A percentile compares a stretch with the other conserved stretches of the same genome.
phyloP scores from a whole-genome alignment of 768 basidiomycete species.

The Sporobolomyces pararoseus region DNA sequence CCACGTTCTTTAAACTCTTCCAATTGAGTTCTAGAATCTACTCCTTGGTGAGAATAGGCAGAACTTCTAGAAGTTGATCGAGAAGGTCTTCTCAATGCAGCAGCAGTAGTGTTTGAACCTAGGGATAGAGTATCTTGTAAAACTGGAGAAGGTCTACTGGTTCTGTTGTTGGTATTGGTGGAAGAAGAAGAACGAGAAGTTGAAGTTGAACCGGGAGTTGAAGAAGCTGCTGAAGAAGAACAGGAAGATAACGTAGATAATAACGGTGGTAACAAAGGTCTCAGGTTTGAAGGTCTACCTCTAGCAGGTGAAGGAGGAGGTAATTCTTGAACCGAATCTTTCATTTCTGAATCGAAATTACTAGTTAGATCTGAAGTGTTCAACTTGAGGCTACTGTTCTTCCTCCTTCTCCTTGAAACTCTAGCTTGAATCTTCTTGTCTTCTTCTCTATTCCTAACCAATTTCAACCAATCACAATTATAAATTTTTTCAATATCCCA shows the following conservation, averaged over 20 bases:
- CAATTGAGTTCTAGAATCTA: not conserved
- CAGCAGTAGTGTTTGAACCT: too few species aligned
- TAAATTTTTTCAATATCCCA: slow-evolving; percentile 82
- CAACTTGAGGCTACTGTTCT: not conserved
- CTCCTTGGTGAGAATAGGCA: slow-evolving; percentile 22
- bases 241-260: not conserved
- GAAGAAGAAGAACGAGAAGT: slow-evolving; percentile 6
- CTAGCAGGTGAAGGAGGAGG: not conserved
- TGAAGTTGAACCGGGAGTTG: slow-evolving; percentile 6
- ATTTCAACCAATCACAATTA: slow-evolving; percentile 53
- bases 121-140: not conserved
- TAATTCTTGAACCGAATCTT: not conserved
- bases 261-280: not conserved
- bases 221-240: not conserved
- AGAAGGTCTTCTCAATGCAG: not conserved
- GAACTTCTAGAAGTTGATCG: slow-evolving; percentile 16
- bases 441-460: slow-evolving; percentile 38
- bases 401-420: slow-evolving; percentile 6
- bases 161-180: not conserved
- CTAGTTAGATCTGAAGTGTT: not conserved
- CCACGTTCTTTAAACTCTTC: slow-evolving; percentile 9
- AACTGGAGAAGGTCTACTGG: not conserved
- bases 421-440: not conserved
- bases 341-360: slow-evolving; percentile 2
- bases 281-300: not conserved